These are phyloP conservation scores for Cercospora sesami DNA, from an alignment of 2,329 filamentous ascomycete genomes.

Conservation along the genomic window DNA sequence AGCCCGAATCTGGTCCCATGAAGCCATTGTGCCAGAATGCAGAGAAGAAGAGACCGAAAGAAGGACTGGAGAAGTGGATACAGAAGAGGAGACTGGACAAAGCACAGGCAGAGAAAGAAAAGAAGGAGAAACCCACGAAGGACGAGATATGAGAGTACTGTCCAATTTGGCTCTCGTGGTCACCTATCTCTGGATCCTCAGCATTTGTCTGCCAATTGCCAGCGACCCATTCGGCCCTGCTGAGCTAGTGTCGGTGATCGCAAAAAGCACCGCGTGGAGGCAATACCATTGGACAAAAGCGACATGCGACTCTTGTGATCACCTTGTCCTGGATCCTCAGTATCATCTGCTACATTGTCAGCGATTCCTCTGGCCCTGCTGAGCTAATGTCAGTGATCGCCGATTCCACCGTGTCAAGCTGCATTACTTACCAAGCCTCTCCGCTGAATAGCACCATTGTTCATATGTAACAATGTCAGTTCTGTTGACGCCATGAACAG, in stretches of 20 bases:
- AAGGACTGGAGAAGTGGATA: constrained; percentile 26
- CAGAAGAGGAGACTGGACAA: constrained; percentile 19
- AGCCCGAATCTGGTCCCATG: constrained; percentile 57
- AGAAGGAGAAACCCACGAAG: constrained; percentile 6
- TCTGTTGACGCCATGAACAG: neutral
- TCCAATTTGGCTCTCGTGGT: neutral
- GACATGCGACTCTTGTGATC: too few species aligned
- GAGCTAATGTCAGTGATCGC: too few species aligned
- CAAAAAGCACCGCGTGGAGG: too few species aligned
- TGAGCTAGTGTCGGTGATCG: neutral
- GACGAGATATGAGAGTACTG: constrained; percentile 15
- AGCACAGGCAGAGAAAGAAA: constrained; percentile 14
- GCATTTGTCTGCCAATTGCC: neutral
- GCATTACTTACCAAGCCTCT: neutral
- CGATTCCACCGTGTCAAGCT: neutral
- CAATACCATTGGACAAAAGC: too few species aligned
- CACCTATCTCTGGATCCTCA: neutral
- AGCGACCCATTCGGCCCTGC: neutral
- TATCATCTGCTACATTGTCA: too few species aligned
- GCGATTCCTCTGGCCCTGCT: too few species aligned
- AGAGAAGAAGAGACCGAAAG: constrained; percentile 62
- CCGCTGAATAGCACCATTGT: neutral
- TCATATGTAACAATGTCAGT: neutral
- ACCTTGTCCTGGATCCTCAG: too few species aligned
- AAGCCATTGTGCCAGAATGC: constrained; percentile 55